These are phyloP conservation scores for Taiwanofungus camphoratus DNA, from an alignment of 1,284 basidiomycete species.

Conservation along the genomic window DNA sequence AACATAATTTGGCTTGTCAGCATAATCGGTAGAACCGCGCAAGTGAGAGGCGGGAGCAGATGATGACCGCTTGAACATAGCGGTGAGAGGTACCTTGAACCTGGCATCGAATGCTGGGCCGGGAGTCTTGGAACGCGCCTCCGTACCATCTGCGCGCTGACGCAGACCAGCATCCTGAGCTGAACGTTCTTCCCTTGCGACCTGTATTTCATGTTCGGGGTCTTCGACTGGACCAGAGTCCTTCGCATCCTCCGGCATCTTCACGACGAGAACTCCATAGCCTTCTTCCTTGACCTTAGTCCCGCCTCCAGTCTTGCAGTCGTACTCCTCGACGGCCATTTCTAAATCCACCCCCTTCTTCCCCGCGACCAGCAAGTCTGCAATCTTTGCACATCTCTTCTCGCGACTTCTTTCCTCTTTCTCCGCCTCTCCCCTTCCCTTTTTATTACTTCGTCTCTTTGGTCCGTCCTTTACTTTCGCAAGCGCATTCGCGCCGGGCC, in stretches of 20 bases:
- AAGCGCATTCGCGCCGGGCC: conserved; percentile 52
- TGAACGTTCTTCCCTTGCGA: background rate
- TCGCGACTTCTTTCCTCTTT: conserved; percentile 32
- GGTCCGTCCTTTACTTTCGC: conserved; percentile 41
- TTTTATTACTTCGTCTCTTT: conserved; percentile 23
- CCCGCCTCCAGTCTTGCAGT: conserved; percentile 20
- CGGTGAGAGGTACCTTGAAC: conserved; percentile 45
- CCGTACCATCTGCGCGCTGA: background rate
- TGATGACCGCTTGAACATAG: conserved; percentile 55
- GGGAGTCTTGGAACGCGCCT: conserved; percentile 26
- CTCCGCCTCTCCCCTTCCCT: conserved; percentile 37
- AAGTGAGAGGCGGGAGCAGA: conserved; percentile 42
- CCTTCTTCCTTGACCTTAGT: conserved; percentile 21
- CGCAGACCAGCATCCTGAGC: background rate
- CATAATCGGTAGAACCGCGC: conserved; percentile 12
- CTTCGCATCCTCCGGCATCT: background rate
- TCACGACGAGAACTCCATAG: conserved; percentile 5
- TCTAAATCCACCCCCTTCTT: conserved; percentile 44
- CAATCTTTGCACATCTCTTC: conserved; percentile 44
- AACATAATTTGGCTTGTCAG: conserved; percentile 2
- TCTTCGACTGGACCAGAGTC: background rate
- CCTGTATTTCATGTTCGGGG: no score
- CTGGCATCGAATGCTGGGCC: conserved; percentile 27
- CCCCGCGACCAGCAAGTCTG: conserved; percentile 44
- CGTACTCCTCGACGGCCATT: conserved; percentile 40